Base-by-base conservation (phyloP, 352 stramenopile species). In the Phytophthora colocasiae region DNA sequence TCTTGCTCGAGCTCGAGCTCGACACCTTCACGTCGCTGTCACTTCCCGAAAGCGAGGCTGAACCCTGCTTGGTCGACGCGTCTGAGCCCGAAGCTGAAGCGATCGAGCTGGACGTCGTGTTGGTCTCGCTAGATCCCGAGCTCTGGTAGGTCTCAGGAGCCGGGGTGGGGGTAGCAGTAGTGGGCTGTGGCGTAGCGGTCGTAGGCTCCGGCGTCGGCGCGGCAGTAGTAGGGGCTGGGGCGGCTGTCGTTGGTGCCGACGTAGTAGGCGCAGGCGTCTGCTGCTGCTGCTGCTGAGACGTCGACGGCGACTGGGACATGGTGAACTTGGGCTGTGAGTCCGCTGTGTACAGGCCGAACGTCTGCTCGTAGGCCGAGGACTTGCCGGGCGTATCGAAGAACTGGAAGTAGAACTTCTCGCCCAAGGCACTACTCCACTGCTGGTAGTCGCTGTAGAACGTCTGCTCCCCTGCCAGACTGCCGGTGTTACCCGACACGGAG, bases 361-460 rank as follows among this genome's bases (percentile, higher is more conserved):
- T 70, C 58, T 78, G 47, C 60, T 93, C 85, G 58, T 78, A 90
- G 0, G 36, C 45, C 27, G 71, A 50, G 0, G 63, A 46, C 51
- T 81, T 80, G 67, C 75, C 69, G 6, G 80, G 78, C 22, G 74
- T 78, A 71, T 93, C 81, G 53, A 88, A 93, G 60, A 91, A 83
- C 70, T 92, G 83, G 73, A 93, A 92, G 77, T 89, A 92, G 64
- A 81, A 91, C 53, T 88, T 87, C 58, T 83, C 78, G 31, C 77
- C 62, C 6, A 87, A 61, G 27, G 62, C 58, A 15, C 50, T 53
- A 54, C 78, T 78, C 83, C 83, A 92, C 26, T 69, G 54, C 75
- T 93, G 75, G 74, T 90, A 90, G 14, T 69, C 71, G 45, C 64
- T 62, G 62, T 79, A 92, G 73, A 90, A 93, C 15, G 53, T 67